Conservation (phyloP, 2,329 filamentous ascomycete genomes). For the Mycosphaerelloides madeirae region DNA sequence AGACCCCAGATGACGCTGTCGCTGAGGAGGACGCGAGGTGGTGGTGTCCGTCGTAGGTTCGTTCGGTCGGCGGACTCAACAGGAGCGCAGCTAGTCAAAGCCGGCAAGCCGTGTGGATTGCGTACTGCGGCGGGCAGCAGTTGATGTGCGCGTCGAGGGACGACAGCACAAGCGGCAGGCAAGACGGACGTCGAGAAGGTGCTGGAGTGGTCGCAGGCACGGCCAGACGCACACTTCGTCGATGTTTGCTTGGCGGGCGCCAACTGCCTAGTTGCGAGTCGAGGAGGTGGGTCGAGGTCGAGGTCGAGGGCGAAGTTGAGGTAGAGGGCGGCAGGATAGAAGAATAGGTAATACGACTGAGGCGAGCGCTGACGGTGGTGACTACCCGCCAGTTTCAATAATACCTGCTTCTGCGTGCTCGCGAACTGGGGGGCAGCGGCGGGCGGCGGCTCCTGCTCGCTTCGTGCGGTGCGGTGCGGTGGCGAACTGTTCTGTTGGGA, state of each 20-base stretch:
- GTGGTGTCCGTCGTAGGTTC: slow-evolving; percentile 8
- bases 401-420: too few relatives aligned
- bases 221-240: slow-evolving; percentile 5
- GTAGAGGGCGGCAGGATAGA: background rate
- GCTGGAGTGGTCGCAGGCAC: slow-evolving; percentile 4
- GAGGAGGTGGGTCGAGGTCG: too few relatives aligned
- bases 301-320: background rate
- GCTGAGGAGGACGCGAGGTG: slow-evolving; percentile 15
- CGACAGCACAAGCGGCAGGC: background rate
- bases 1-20: slow-evolving; percentile 8
- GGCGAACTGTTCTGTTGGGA: too few relatives aligned
- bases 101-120: slow-evolving; percentile 18
- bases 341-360: too few relatives aligned
- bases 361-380: too few relatives aligned
- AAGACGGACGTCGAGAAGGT: background rate
- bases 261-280: background rate
- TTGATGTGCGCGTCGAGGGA: background rate
- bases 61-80: slow-evolving; percentile 18
- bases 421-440: too few relatives aligned
- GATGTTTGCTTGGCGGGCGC: too few relatives aligned
- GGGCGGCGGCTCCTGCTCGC: too few relatives aligned
- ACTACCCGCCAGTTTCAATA: too few relatives aligned
- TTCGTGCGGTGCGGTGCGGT: too few relatives aligned
- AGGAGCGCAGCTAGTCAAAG: slow-evolving; percentile 37
- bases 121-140: slow-evolving; percentile 1